A percentile compares a stretch with the other conserved stretches of the same genome.
Evolutionary conservation across 1,284 basidiomycete species (phyloP).

Genomic region (Cutaneotrichosporon arboriforme): DNA sequence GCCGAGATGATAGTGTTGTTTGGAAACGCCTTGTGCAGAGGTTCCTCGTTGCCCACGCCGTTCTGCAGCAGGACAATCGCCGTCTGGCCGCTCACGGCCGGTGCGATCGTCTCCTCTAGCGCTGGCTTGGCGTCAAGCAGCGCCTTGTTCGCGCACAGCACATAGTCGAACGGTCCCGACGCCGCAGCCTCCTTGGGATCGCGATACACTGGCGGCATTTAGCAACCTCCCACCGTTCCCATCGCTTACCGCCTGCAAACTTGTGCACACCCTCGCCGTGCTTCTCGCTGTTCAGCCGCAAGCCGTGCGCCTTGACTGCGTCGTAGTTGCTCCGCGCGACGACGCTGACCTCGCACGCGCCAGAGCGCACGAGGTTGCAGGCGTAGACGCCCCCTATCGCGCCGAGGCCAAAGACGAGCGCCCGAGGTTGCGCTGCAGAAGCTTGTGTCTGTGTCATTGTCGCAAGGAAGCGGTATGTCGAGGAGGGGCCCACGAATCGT

Average conservation of each 20-base stretch:
- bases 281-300: constrained; percentile 39
- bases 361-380: constrained; percentile 46
- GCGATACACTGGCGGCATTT: constrained; percentile 37
- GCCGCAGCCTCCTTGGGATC: constrained; percentile 41
- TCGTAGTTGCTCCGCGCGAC: constrained; percentile 51
- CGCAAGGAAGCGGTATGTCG: background rate
- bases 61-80: constrained; percentile 52
- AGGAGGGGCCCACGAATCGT: background rate
- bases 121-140: constrained; percentile 42
- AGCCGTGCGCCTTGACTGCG: constrained; percentile 41
- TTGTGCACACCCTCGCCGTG: constrained; percentile 38
- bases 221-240: background rate
- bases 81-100: constrained; percentile 38
- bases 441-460: constrained; percentile 3
- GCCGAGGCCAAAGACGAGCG: constrained; percentile 47
- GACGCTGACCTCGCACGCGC: constrained; percentile 46
- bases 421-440: constrained; percentile 9
- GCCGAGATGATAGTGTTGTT: constrained; percentile 50
- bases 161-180: constrained; percentile 38
- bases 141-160: constrained; percentile 49
- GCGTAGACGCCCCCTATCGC: constrained; percentile 52
- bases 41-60: constrained; percentile 52
- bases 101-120: constrained; percentile 39
- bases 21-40: constrained; percentile 48
- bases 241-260: constrained; percentile 42